Evolutionary conservation across 257 asterid genomes (phyloP), one percentile per base, ranked within the genome.

Genomic region (Nyctanthes arbortristis): DNA sequence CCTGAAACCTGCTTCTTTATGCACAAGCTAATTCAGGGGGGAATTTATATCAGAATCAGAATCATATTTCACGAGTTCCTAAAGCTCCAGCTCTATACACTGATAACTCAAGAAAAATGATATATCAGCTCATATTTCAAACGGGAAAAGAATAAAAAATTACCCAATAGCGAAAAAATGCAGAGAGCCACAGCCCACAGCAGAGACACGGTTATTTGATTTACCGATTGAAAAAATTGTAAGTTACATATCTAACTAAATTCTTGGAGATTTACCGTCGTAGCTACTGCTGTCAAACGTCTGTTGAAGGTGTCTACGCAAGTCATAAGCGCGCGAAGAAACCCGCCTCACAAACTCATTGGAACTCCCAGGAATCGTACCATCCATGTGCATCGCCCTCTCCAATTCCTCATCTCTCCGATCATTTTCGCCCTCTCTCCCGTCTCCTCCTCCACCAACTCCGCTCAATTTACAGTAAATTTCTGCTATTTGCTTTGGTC

Each of bases 271-370:
- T 77, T 32, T 78, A 93, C 98, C 98, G 65, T 93, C 98, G 30
- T 93, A 93, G 86, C 97, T 93, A 70, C 96, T 85, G 86, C 90
- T 81, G 69, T 87, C 93, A 65, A 90, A 84, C 28, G 85, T 82
- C 88, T 93, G 98, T 29, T 90, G 92, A 60, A 93, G 96, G 78
- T 93, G 85, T 71, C 98, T 84, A 2, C 98, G 97, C 92, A 93
- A 88, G 67, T 79, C 88, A 61, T 93, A 93, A 39, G 97, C 98
- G 77, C 91, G 95, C 61, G 98, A 93, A 11, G 97, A 93, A 57
- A 93, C 97, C 11, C 81, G 98, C 78, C 80, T 79, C 40, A 90
- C 93, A 24, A 93, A 90, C 70, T 80, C 97, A 61, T 82, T 84
- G 28, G 98, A 82, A 66, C 82, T 90, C 67, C 86, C 85, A 14